Percentiles rank a stretch among this genome's conserved stretches.
Conservation (phyloP, 176 grass and related monocot species). For the Chrysopogon serrulatus region DNA sequence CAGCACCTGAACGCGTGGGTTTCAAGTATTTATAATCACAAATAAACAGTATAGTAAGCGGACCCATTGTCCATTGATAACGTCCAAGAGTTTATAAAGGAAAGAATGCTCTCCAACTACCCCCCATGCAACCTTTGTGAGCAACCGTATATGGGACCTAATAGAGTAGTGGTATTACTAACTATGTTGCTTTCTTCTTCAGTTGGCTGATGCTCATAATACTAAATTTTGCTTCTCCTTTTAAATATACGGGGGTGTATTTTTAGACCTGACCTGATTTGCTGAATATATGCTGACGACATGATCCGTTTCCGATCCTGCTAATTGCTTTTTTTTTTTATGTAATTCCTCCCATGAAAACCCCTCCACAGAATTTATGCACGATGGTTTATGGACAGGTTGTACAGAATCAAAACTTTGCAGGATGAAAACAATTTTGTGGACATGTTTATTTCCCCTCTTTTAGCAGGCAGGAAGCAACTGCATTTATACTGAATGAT, state of each 20-base stretch:
- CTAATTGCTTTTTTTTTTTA: neutral
- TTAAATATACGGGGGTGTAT: neutral
- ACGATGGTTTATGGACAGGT: neutral
- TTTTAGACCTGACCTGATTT: neutral
- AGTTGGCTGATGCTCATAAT: neutral
- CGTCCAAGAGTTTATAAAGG: neutral
- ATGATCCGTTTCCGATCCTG: constrained; percentile 2
- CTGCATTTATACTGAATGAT: constrained; percentile 21
- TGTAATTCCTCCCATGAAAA: neutral
- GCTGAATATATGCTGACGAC: constrained; percentile 34
- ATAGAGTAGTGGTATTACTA: neutral
- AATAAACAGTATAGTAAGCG: neutral
- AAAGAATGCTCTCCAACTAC: neutral
- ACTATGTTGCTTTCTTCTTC: neutral
- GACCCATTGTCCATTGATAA: neutral
- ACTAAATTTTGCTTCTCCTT: neutral
- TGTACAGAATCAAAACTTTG: constrained; percentile 17
- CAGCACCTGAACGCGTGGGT: neutral
- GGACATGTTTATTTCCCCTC: neutral
- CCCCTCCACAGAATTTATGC: neutral
- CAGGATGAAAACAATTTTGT: neutral
- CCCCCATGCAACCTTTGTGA: constrained; percentile 1
- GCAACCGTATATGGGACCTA: neutral
- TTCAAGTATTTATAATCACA: neutral
- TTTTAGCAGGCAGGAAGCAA: neutral